phyloP scores from a whole-genome alignment of 2,329 filamentous ascomycete genomes.

The Arthrobotrys sinensis region DNA sequence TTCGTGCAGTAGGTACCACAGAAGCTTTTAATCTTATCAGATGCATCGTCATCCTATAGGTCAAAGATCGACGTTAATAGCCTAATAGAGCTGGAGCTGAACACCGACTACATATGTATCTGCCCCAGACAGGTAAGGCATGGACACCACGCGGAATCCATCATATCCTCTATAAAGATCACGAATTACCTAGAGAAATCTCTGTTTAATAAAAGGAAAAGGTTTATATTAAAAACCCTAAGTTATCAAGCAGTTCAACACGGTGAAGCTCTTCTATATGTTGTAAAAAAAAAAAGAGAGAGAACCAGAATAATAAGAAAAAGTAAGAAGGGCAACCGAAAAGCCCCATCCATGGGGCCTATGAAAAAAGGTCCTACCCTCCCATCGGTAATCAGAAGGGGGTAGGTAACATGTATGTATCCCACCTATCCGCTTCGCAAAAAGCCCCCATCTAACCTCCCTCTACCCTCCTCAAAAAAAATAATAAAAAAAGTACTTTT shows the following conservation, averaged over 20 bases:
- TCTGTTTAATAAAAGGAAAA: neutral
- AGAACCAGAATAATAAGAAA: conserved; percentile 29
- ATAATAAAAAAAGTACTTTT: conserved; percentile 23
- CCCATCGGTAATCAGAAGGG: conserved; percentile 33
- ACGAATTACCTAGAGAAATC: too few species aligned
- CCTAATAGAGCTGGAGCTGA: too few species aligned
- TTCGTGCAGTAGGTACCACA: too few species aligned
- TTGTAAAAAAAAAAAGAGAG: conserved; percentile 41
- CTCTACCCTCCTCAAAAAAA: neutral
- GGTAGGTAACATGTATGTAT: conserved; percentile 25
- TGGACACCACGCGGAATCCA: too few species aligned
- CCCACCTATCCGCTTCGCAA: conserved; percentile 53
- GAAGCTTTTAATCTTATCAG: too few species aligned
- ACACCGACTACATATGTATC: too few species aligned
- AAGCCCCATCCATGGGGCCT: neutral
- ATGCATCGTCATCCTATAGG: too few species aligned
- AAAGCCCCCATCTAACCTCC: conserved; percentile 37
- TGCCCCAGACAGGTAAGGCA: too few species aligned
- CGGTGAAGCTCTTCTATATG: conserved; percentile 52
- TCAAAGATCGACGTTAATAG: neutral
- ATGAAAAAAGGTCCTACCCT: conserved; percentile 29
- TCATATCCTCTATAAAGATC: too few species aligned
- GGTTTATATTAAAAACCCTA: conserved; percentile 12
- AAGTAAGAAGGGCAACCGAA: conserved; percentile 40
- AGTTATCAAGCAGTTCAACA: conserved; percentile 7